Evolutionary conservation across 2,329 filamentous ascomycete species (phyloP).

Genomic region (Epichloe hybrida): DNA sequence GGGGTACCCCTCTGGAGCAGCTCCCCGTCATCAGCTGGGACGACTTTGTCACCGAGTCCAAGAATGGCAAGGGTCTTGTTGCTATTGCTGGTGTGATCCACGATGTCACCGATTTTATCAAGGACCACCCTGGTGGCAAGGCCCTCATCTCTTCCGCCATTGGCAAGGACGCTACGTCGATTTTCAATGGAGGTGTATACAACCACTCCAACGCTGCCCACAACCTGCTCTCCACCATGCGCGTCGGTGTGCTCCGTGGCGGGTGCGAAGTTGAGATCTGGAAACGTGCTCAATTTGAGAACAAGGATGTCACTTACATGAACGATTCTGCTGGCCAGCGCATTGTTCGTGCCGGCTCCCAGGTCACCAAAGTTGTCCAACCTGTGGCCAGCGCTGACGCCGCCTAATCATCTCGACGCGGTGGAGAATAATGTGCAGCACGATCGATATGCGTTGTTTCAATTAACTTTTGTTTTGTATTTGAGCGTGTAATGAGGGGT

Average conservation of each 20-base stretch:
- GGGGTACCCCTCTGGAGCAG: conserved; percentile 75
- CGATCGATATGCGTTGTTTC: not conserved
- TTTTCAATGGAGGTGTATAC: conserved; percentile 88
- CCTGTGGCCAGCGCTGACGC: conserved; percentile 75
- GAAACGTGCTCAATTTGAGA: conserved; percentile 75
- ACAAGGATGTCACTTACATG: conserved; percentile 67
- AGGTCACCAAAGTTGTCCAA: conserved; percentile 71
- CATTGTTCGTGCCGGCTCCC: conserved; percentile 73
- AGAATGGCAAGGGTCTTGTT: conserved; percentile 62
- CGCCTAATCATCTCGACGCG: conserved; percentile 35
- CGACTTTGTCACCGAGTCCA: conserved; percentile 64
- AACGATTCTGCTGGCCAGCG: conserved; percentile 71
- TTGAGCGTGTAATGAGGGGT: not conserved
- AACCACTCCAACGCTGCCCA: conserved; percentile 82
- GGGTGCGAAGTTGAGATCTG: conserved; percentile 86
- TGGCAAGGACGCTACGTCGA: conserved; percentile 78
- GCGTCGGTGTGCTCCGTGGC: conserved; percentile 73
- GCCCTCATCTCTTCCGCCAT: conserved; percentile 71
- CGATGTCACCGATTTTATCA: conserved; percentile 73
- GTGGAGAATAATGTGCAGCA: not conserved
- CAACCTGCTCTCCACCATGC: conserved; percentile 79
- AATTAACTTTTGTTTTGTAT: not conserved
- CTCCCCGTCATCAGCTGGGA: conserved; percentile 80
- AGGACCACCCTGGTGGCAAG: conserved; percentile 82
- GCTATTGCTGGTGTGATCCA: conserved; percentile 76